Evolutionary conservation across 192 early-diverging fungal genomes (phyloP), one percentile per base, ranked within the genome.

Genomic region (Lunasporangiospora selenospora): DNA sequence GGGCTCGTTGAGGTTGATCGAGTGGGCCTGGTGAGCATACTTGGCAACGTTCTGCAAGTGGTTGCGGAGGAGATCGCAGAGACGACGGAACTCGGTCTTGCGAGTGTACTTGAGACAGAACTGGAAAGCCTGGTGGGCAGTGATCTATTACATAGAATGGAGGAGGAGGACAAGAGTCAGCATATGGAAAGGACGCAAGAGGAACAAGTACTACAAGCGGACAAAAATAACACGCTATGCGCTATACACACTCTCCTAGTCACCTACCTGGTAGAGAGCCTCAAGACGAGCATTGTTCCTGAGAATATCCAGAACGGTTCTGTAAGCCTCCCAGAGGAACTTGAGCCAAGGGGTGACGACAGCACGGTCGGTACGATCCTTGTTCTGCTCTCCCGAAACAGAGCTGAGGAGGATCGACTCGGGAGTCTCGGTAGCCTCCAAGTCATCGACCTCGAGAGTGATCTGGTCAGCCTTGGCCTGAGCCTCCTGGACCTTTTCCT

Each of bases 281-380:
- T 99, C 98, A 41, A 99, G 85, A 34, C 95, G 87, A 58, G 91
- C 88, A 66, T 98, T 98, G 89, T 98, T 98, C 64, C 96, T 85
- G 77, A 99, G 77, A 47, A 95, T 95, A 67, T 99, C 97, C 43
- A 99, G 86, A 39, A 94, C 90, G 58, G 94, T 98, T 50, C 98
- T 85, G 82, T 99, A 98, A n/a, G 92, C 91, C 82, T 99, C 98
- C 98, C 98, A 99, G 65, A 98, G 85, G 80, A 99, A 98, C 81
- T 94, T 96, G 52, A 99, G 84, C 94, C 97, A 98, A 32, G 98
- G 97, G 37, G 97, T 99, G 36, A 99, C 95, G 26, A 98, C 91
- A 58, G 94, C 95, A 54, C 98, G 92, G 77, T 99, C 95, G 6
- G 96, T 95, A 27, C 98, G 87, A 81, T 99, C 97, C 80, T 94